Conservation (phyloP, 2,329 filamentous ascomycete genomes). For the Aureobasidium namibiae region DNA sequence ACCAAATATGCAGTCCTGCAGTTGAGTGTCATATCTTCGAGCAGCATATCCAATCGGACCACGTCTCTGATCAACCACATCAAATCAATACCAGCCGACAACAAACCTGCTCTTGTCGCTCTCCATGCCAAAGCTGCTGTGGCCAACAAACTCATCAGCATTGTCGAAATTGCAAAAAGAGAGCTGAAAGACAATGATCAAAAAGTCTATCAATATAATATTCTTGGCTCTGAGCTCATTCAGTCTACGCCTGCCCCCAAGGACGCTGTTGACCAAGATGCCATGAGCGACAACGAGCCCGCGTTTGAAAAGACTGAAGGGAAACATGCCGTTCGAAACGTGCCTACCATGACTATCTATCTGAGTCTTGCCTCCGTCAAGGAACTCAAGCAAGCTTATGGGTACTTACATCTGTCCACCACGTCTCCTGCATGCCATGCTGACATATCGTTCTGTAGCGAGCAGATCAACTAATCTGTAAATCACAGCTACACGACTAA, state of each 20-base stretch:
- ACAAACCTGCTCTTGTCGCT: constrained; percentile 32
- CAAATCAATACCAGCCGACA: not conserved
- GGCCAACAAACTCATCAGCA: constrained; percentile 58
- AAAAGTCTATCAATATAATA: constrained; percentile 35
- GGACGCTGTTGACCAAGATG: constrained; percentile 17
- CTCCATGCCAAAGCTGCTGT: constrained; percentile 31
- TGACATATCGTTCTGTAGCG: not conserved
- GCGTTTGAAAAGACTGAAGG: constrained; percentile 52
- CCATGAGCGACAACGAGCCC: constrained; percentile 21
- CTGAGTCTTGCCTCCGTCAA: constrained; percentile 47
- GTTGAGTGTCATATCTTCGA: constrained; percentile 22
- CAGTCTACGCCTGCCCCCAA: constrained; percentile 14
- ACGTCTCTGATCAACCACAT: constrained; percentile 21
- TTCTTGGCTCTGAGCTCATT: constrained; percentile 19
- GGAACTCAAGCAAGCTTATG: constrained; percentile 44
- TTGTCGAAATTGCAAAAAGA: constrained; percentile 52
- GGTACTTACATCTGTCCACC: constrained; percentile 19
- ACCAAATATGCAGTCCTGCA: constrained; percentile 19
- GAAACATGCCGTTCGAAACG: constrained; percentile 35
- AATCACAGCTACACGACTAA: not conserved
- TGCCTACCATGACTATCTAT: constrained; percentile 53
- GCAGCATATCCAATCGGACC: constrained; percentile 24
- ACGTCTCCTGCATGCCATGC: not conserved
- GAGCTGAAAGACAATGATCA: constrained; percentile 31
- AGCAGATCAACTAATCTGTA: not conserved